A percentile compares a stretch with the other conserved stretches of the same genome.
phyloP scores from a whole-genome alignment of 1,139 yeast genomes.

The Taphrina betulina region DNA sequence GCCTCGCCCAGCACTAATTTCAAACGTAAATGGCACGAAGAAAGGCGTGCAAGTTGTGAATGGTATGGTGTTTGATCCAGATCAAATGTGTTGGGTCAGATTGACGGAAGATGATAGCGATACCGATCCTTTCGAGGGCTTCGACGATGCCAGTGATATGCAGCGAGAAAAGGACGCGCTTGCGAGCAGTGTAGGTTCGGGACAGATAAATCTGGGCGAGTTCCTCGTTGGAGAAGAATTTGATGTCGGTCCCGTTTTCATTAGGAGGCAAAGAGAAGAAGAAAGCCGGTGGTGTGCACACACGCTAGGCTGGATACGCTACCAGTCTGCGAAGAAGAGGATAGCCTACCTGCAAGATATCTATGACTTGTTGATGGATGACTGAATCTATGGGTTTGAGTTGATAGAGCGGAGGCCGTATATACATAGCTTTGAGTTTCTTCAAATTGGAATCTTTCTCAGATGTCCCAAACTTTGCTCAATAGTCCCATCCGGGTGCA shows the following conservation, averaged over 20 bases:
- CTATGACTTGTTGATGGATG: conserved; percentile 6
- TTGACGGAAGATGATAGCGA: conserved; percentile 44
- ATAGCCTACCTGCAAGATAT: conserved; percentile 33
- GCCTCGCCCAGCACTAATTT: conserved; percentile 45
- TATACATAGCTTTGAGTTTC: no score
- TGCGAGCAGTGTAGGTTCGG: background rate
- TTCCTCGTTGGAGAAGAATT: conserved; percentile 49
- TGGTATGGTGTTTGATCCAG: conserved; percentile 64
- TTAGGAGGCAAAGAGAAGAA: conserved; percentile 52
- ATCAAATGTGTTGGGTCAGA: conserved; percentile 58
- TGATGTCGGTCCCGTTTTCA: conserved; percentile 47
- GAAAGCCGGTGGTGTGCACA: conserved; percentile 54
- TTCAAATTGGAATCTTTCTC: no score
- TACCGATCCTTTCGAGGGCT: conserved; percentile 56
- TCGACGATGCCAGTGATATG: conserved; percentile 50
- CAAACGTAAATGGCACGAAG: conserved; percentile 42
- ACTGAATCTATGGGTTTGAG: no score
- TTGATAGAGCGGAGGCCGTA: no score
- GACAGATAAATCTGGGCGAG: conserved; percentile 15
- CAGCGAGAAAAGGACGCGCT: no score
- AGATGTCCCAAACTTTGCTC: no score
- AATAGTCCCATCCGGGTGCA: no score
- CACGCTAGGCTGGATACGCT: conserved; percentile 56
- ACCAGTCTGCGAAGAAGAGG: conserved; percentile 41
- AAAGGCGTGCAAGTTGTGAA: conserved; percentile 46